phyloP scores from a whole-genome alignment of 179 eudicot genomes.

The Spinacia oleracea region DNA sequence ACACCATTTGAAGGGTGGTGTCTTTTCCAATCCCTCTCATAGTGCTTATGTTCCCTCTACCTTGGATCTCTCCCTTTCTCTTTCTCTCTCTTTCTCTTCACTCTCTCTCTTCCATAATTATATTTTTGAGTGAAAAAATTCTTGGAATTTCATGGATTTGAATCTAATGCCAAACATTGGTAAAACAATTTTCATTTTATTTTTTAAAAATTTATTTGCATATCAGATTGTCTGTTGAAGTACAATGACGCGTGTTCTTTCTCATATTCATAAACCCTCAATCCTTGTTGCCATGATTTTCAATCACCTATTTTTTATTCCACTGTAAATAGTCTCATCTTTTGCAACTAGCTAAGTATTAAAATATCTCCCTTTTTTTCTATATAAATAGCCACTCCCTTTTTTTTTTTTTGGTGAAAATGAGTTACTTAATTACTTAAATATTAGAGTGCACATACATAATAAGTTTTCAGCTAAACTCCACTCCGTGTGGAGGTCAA shows the following conservation, averaged over 20 bases:
- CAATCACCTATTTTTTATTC: not conserved
- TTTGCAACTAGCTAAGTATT: not conserved
- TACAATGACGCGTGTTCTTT: constrained; percentile 30
- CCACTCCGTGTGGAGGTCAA: too few species aligned
- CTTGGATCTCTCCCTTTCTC: constrained; percentile 6
- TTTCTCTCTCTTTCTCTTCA: too few species aligned
- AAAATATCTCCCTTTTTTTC: not conserved
- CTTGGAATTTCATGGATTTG: not conserved
- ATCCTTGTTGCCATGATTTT: constrained; percentile 4
- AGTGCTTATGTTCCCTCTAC: not conserved
- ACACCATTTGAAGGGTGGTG: constrained; percentile 17
- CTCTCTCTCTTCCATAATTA: constrained; percentile 11
- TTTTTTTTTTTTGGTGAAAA: too few species aligned
- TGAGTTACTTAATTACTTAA: too few species aligned
- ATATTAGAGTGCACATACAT: too few species aligned
- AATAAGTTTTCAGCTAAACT: too few species aligned
- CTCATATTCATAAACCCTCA: constrained; percentile 20
- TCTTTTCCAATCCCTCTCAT: constrained; percentile 5
- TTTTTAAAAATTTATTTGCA: not conserved
- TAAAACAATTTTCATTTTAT: too few species aligned
- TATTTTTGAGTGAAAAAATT: too few species aligned
- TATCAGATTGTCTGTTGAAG: not conserved
- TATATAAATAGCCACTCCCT: not conserved
- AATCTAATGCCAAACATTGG: not conserved
- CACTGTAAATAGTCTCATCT: not conserved